phyloP scores from a whole-genome alignment of 352 stramenopile genomes.

The Phytophthora nicotianae region DNA sequence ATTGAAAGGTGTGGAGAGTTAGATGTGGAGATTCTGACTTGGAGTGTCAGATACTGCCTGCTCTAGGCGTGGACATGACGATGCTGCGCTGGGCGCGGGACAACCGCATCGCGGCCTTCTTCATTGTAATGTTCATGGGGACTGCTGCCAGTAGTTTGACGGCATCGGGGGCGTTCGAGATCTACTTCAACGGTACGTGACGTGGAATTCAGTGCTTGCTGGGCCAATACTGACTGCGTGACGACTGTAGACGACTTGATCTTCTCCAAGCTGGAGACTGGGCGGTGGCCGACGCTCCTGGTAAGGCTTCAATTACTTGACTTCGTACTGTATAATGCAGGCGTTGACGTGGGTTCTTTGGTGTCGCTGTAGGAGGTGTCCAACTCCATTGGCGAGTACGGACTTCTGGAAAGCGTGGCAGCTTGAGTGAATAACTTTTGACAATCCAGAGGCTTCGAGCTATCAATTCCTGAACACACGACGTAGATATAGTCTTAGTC shows the following conservation, averaged over 20 bases:
- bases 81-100: slow-evolving; percentile 71
- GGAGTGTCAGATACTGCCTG: slow-evolving; percentile 50
- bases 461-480: too few species aligned
- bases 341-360: slow-evolving; percentile 3
- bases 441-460: too few species aligned
- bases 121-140: slow-evolving; percentile 69
- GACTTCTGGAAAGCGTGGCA: slow-evolving; percentile 22
- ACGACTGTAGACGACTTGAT: slow-evolving; percentile 58
- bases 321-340: not conserved
- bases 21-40: not conserved
- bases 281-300: slow-evolving; percentile 71
- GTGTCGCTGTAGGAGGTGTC: slow-evolving; percentile 24
- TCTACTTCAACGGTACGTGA: slow-evolving; percentile 79
- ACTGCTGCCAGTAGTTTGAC: slow-evolving; percentile 65
- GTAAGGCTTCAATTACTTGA: slow-evolving; percentile 32
- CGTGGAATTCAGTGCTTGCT: not conserved
- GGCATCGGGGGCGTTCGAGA: slow-evolving; percentile 79
- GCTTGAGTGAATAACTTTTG: not conserved
- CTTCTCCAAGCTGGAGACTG: slow-evolving; percentile 75
- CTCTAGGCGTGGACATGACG: slow-evolving; percentile 47
- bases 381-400: slow-evolving; percentile 30
- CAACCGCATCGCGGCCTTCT: slow-evolving; percentile 75
- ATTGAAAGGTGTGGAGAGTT: not conserved
- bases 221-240: slow-evolving; percentile 5
- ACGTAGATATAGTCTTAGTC: not conserved